Evolutionary conservation across 1,139 yeast species (phyloP).

Genomic region (Blastobotrys illinoisensis): DNA sequence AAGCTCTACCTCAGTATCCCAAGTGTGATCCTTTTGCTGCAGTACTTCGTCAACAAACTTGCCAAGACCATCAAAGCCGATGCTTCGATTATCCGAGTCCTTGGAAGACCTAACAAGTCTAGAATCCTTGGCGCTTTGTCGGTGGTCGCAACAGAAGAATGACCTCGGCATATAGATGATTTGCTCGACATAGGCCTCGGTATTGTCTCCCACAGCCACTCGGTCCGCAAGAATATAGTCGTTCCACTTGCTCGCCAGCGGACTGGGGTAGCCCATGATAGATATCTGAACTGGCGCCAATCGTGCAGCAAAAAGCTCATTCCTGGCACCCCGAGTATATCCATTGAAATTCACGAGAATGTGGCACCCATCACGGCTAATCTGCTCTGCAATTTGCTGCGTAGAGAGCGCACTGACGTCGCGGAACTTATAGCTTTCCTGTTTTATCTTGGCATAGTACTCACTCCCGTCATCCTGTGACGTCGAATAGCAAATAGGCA

Average conservation of each 20-base stretch:
- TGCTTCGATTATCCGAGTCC: slow-evolving; percentile 4
- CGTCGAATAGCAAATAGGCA: slow-evolving; percentile 31
- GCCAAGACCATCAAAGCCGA: background rate
- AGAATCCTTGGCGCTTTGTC: slow-evolving; percentile 31
- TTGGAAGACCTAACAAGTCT: slow-evolving; percentile 10
- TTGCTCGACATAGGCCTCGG: slow-evolving; percentile 24
- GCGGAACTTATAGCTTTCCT: slow-evolving; percentile 25
- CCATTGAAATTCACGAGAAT: slow-evolving; percentile 33
- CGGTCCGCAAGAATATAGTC: slow-evolving; percentile 31
- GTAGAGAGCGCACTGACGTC: slow-evolving; percentile 28
- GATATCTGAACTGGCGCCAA: slow-evolving; percentile 33
- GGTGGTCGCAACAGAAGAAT: slow-evolving; percentile 34
- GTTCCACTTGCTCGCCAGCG: slow-evolving; percentile 33
- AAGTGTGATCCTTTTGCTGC: slow-evolving; percentile 9
- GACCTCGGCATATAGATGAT: slow-evolving; percentile 32
- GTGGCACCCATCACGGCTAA: slow-evolving; percentile 31
- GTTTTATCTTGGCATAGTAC: slow-evolving; percentile 28
- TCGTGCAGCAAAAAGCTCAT: slow-evolving; percentile 33
- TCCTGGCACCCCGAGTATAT: slow-evolving; percentile 34
- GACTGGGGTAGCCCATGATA: slow-evolving; percentile 35
- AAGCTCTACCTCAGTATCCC: slow-evolving; percentile 25
- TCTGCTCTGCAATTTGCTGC: slow-evolving; percentile 26
- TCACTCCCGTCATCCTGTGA: slow-evolving; percentile 28
- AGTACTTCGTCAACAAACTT: background rate
- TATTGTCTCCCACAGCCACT: slow-evolving; percentile 17